phyloP scores from a whole-genome alignment of 768 basidiomycete species.

The Collybia nuda region DNA sequence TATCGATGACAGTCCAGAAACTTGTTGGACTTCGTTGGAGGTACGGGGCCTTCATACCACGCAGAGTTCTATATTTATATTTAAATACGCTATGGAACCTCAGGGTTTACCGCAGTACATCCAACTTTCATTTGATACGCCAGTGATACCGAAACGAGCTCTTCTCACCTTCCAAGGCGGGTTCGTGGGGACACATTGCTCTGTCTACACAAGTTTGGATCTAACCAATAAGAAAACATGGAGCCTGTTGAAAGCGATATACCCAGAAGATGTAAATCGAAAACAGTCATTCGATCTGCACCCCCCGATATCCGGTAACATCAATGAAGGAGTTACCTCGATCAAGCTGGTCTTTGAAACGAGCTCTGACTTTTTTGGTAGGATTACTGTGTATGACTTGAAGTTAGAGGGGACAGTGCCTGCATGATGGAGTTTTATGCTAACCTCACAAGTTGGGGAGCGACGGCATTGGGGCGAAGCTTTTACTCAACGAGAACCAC shows the following conservation, averaged over 20 bases:
- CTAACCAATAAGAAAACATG: conserved; percentile 36
- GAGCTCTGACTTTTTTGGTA: conserved; percentile 85
- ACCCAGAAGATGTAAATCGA: conserved; percentile 80
- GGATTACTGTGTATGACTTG: conserved; percentile 74
- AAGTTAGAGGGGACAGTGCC: conserved; percentile 33
- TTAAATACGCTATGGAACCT: not conserved
- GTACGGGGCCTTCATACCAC: conserved; percentile 27
- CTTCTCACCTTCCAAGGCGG: conserved; percentile 82
- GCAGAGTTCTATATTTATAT: not conserved
- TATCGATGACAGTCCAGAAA: conserved; percentile 70
- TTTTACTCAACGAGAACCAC: too few species aligned
- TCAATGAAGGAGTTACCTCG: conserved; percentile 35
- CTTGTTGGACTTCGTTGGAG: conserved; percentile 85
- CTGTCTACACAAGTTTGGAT: conserved; percentile 38
- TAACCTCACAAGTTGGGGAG: too few species aligned
- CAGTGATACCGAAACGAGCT: conserved; percentile 55
- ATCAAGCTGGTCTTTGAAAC: conserved; percentile 74
- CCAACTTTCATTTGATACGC: conserved; percentile 56
- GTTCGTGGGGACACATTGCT: conserved; percentile 73
- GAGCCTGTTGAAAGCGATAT: conserved; percentile 54
- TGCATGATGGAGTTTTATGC: not conserved
- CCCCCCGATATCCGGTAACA: conserved; percentile 12
- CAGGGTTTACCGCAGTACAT: conserved; percentile 80
- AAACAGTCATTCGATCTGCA: conserved; percentile 64
- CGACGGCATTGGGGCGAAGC: too few species aligned